Base-by-base conservation (phyloP, 768 basidiomycete species). In the Ramaria sp. region DNA sequence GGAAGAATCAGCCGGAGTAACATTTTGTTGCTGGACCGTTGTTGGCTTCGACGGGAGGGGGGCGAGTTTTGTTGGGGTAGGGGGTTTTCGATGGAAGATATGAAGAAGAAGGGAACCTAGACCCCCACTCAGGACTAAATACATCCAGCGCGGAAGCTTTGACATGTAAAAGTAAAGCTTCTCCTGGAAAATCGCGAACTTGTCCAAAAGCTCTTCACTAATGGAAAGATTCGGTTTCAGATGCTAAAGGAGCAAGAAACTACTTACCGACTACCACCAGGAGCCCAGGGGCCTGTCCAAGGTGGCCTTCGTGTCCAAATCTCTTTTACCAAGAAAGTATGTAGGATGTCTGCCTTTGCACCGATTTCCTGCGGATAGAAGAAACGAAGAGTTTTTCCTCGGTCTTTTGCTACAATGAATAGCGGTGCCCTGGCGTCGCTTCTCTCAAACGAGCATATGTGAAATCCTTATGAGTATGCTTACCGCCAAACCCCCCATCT, bases 401-500 rank as follows among this genome's bases (percentile, higher is more conserved):
- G 74, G 60, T 92, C 77, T 45, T 76, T 79, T 45, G 82, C 59
- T 18, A 93, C 69, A 27, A 93, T 80, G 25, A 93, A 66, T 56
- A 77, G 77, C 0, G 92, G 92, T 3, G 86, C 88, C 61, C 91
- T 93, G 57, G 18, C n/a, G 22, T n/a, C 34, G 58, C 27, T 55
- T 54, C 50, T 30, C 44, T 13, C 9, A 48, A 48, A 56, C 50
- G 59, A 38, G 37, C 16, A 49, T 3, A 12, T 15, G 34, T 60
- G 25, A 76, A 81, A 57, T 18, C 57, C 18, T 27, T 43, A 27
- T 12, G 2, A 51, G 28, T 15, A 28, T n/a, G 58, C 67, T 56
- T 64, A 92, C 92, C 78, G 77, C 88, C 89, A 93, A 47, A 94
- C 66, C 34, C 66, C 71, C 92, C 92, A 95, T 63, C 85, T 85